These are phyloP conservation scores for Ophiocordyceps camponoti-rufipedis DNA, from an alignment of 2,329 filamentous ascomycete genomes.

Conservation along the genomic window DNA sequence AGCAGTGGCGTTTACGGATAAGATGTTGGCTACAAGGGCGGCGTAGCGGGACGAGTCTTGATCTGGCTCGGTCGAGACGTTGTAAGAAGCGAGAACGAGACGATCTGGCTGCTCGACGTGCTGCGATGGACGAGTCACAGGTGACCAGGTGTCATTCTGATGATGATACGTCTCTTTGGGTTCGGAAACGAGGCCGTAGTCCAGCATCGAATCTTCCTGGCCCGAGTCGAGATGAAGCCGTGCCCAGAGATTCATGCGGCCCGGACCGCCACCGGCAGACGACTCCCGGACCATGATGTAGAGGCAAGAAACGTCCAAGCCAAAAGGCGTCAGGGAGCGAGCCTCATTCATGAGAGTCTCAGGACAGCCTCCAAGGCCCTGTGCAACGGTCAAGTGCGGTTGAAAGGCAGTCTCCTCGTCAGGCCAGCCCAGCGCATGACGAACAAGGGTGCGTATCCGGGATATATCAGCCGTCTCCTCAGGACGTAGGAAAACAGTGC, in stretches of 20 bases:
- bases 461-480: constrained; percentile 7
- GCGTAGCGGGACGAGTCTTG: constrained; percentile 22
- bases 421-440: constrained; percentile 15
- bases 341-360: constrained; percentile 21
- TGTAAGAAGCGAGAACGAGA: not conserved
- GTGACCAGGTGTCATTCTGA: not conserved
- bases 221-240: constrained; percentile 19
- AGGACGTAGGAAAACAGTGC: constrained; percentile 27
- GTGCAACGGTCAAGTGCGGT: not conserved
- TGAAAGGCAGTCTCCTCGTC: not conserved
- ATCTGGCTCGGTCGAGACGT: constrained; percentile 8
- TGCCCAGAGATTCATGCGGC: constrained; percentile 39
- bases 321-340: constrained; percentile 23
- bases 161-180: not conserved
- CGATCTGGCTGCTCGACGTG: not conserved
- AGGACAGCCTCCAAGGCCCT: not conserved
- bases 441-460: constrained; percentile 15
- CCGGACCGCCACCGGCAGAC: constrained; percentile 13
- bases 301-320: constrained; percentile 29
- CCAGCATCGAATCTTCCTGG: not conserved
- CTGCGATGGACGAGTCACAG: not conserved
- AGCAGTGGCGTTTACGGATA: constrained; percentile 21
- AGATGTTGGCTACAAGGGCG: constrained; percentile 23
- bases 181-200: constrained; percentile 20
- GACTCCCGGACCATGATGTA: constrained; percentile 32